These are phyloP conservation scores for Coniochaeta sp. DNA, from an alignment of 2,329 filamentous ascomycete species.

Conservation along the genomic window DNA sequence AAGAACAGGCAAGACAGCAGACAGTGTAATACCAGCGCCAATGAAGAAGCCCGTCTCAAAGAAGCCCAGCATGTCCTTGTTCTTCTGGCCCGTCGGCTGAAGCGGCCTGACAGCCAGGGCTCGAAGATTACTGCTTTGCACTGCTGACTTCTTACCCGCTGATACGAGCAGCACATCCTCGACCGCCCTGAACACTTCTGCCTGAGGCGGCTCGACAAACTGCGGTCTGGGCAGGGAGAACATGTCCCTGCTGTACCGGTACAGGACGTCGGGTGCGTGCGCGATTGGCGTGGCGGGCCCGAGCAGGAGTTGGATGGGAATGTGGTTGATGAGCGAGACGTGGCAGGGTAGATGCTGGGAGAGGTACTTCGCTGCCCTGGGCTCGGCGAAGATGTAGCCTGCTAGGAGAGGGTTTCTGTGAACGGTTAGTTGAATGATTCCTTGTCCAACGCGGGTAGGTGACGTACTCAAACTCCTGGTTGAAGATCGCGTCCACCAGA, in stretches of 20 bases:
- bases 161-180: conserved; percentile 15
- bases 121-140: conserved; percentile 10
- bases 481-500: conserved; percentile 20
- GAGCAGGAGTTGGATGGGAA: conserved; percentile 46
- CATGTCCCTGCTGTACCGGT: conserved; percentile 32
- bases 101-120: conserved; percentile 19
- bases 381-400: conserved; percentile 17
- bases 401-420: conserved; percentile 11
- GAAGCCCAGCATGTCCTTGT: conserved; percentile 30
- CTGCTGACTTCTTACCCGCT: conserved; percentile 7
- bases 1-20: conserved; percentile 12
- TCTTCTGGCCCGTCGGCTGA: conserved; percentile 24
- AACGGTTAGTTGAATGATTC: neutral
- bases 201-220: conserved; percentile 22
- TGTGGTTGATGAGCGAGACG: conserved; percentile 47
- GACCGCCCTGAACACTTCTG: conserved; percentile 8
- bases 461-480: conserved; percentile 13
- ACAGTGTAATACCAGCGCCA: conserved; percentile 20
- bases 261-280: conserved; percentile 17
- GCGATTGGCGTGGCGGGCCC: conserved; percentile 27
- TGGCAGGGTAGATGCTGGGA: conserved; percentile 46
- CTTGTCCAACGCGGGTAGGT: neutral
- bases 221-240: conserved; percentile 39
- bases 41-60: conserved; percentile 40
- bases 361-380: conserved; percentile 46